phyloP scores from a whole-genome alignment of 345 rosid species.

The Sisymbrium irio region DNA sequence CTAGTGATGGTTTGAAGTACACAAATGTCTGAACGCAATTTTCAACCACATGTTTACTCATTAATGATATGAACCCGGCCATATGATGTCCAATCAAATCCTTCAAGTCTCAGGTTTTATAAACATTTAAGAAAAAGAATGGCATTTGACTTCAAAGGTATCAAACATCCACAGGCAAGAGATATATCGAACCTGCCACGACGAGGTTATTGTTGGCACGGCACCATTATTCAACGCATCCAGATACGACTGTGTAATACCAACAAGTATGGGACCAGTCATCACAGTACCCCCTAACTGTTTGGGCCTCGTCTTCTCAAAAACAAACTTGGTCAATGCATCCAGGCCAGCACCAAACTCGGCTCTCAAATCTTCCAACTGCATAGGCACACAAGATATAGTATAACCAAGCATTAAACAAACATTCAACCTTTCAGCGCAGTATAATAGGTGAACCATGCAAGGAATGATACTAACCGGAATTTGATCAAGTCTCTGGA shows the following conservation, averaged over 20 bases:
- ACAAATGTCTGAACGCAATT: background rate
- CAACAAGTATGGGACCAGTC: conserved; percentile 95
- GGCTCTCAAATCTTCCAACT: conserved; percentile 78
- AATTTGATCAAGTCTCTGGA: conserved; percentile 85
- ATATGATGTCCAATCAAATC: background rate
- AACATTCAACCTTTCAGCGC: background rate
- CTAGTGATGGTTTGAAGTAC: background rate
- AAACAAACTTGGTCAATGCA: conserved; percentile 90
- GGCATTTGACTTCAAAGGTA: background rate
- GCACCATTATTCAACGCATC: conserved; percentile 98
- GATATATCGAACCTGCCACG: conserved; percentile 86
- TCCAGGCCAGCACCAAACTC: conserved; percentile 87
- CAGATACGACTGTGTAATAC: conserved; percentile 81
- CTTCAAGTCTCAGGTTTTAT: background rate
- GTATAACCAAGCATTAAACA: background rate
- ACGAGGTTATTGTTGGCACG: conserved; percentile 92
- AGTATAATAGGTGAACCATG: background rate
- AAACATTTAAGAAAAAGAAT: background rate
- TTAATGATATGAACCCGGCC: background rate
- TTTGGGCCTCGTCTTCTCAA: conserved; percentile 97
- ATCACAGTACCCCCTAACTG: conserved; percentile 84
- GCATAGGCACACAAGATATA: conserved; percentile 21
- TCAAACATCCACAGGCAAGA: background rate
- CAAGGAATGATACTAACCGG: conserved; percentile 47
- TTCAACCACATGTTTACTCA: background rate